A percentile compares a stretch with the other conserved stretches of the same genome.
These are phyloP conservation scores for Ganoderma boninense DNA, from an alignment of 1,284 basidiomycete genomes.

Conservation along the genomic window DNA sequence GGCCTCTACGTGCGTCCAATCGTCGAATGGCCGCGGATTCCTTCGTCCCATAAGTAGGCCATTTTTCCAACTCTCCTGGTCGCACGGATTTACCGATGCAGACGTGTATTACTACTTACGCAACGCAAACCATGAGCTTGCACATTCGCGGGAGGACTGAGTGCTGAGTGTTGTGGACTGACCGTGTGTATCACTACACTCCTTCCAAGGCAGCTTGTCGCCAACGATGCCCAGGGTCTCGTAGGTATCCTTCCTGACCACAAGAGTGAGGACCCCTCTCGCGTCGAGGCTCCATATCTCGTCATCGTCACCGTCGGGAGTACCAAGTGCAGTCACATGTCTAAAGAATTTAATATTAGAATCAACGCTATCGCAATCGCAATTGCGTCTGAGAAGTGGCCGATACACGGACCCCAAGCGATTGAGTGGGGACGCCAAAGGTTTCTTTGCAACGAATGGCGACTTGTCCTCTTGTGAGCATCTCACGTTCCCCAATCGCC, in stretches of 20 bases:
- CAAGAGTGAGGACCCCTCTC: conserved; percentile 62
- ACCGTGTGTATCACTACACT: conserved; percentile 57
- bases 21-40: conserved; percentile 45
- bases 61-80: conserved; percentile 37
- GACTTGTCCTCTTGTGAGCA: neutral
- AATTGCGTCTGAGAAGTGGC: neutral
- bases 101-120: conserved; percentile 11
- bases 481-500: neutral
- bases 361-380: neutral
- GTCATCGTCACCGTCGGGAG: conserved; percentile 42
- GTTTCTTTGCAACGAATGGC: too few relatives aligned
- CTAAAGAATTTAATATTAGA: conserved; percentile 10
- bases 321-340: conserved; percentile 40
- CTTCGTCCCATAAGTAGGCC: conserved; percentile 40
- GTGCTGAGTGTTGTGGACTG: conserved; percentile 28
- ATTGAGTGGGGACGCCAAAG: too few relatives aligned
- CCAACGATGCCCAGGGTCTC: conserved; percentile 66
- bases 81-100: conserved; percentile 36
- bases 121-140: neutral
- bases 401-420: too few relatives aligned
- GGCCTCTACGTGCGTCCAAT: conserved; percentile 39
- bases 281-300: conserved; percentile 74
- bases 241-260: conserved; percentile 62
- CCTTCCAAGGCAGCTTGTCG: conserved; percentile 51
- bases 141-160: too few relatives aligned